Percentiles rank a stretch among this genome's conserved stretches.
Evolutionary conservation across 306 rosid species (phyloP).

Genomic region (Comarum palustre): DNA sequence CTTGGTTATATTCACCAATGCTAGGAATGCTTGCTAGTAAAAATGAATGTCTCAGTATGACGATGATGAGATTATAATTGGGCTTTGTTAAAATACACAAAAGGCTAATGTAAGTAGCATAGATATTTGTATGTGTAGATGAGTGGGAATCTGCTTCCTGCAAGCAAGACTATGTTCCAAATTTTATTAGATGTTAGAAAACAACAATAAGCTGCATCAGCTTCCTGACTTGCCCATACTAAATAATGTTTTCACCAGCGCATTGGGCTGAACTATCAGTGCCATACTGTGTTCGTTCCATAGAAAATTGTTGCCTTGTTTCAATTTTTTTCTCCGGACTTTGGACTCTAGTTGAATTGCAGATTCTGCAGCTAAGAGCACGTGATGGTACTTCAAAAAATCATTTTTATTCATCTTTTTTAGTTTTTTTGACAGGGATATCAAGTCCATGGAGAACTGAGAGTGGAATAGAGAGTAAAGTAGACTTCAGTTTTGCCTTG

Average conservation of each 20-base stretch:
- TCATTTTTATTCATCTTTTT: slow-evolving; percentile 11
- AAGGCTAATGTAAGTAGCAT: not conserved
- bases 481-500: slow-evolving; percentile 19
- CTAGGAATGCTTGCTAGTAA: not conserved
- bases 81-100: not conserved
- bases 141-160: slow-evolving; percentile 7
- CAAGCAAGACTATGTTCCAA: slow-evolving; percentile 15
- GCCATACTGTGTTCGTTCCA: slow-evolving; percentile 3
- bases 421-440: slow-evolving; percentile 30
- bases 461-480: slow-evolving; percentile 28
- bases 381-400: slow-evolving; percentile 8
- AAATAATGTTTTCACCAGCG: slow-evolving; percentile 1
- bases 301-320: not conserved
- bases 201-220: not conserved
- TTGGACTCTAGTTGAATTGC: slow-evolving; percentile 5
- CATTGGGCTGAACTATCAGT: slow-evolving; percentile 3
- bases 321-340: not conserved
- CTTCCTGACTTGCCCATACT: not conserved
- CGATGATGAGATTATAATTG: not conserved
- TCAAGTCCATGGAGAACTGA: slow-evolving; percentile 17
- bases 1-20: not conserved
- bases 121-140: not conserved
- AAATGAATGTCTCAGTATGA: not conserved
- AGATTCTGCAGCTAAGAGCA: not conserved
- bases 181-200: not conserved